Evolutionary conservation across 352 stramenopile species (phyloP).

Genomic region (Pythium dissimile): DNA sequence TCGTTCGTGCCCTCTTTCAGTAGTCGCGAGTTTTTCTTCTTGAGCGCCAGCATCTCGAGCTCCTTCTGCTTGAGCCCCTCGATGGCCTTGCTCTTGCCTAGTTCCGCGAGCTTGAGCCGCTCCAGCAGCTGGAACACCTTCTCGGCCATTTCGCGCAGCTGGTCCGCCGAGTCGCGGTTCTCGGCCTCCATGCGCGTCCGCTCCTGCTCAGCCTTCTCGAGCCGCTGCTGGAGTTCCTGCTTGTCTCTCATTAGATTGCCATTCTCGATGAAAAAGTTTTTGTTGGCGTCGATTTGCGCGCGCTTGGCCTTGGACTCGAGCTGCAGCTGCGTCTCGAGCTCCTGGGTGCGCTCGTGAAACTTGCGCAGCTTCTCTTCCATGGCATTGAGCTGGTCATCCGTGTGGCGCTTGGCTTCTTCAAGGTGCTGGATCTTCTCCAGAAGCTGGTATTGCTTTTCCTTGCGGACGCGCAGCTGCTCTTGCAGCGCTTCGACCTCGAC

Average conservation of each 20-base stretch:
- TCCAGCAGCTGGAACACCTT: conserved; percentile 97
- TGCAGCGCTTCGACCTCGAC: conserved; percentile 95
- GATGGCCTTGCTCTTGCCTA: conserved; percentile 95
- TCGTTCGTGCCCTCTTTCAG: conserved; percentile 94
- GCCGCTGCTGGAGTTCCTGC: conserved; percentile 71
- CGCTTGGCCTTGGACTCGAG: conserved; percentile 92
- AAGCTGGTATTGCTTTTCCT: conserved; percentile 97
- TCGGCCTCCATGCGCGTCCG: conserved; percentile 94
- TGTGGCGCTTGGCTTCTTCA: conserved; percentile 91
- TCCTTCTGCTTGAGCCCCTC: conserved; percentile 94
- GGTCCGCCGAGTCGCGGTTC: conserved; percentile 92
- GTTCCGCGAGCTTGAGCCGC: conserved; percentile 93
- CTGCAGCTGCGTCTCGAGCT: conserved; percentile 94
- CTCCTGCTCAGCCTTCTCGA: conserved; percentile 91
- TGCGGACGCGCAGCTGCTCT: conserved; percentile 94
- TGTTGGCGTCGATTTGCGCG: conserved; percentile 91
- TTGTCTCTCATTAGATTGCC: conserved; percentile 74
- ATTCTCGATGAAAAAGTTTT: conserved; percentile 88
- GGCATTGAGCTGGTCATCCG: conserved; percentile 87
- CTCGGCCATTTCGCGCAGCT: conserved; percentile 96
- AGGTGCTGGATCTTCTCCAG: conserved; percentile 95
- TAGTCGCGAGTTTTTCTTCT: conserved; percentile 94
- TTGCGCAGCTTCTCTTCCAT: conserved; percentile 91
- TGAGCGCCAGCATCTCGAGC: conserved; percentile 90
- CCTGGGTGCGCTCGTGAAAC: conserved; percentile 85